Percentiles rank a stretch among this genome's conserved stretches.
Evolutionary conservation across 805 yeast species (phyloP).

Genomic region (Starmerella sp.): DNA sequence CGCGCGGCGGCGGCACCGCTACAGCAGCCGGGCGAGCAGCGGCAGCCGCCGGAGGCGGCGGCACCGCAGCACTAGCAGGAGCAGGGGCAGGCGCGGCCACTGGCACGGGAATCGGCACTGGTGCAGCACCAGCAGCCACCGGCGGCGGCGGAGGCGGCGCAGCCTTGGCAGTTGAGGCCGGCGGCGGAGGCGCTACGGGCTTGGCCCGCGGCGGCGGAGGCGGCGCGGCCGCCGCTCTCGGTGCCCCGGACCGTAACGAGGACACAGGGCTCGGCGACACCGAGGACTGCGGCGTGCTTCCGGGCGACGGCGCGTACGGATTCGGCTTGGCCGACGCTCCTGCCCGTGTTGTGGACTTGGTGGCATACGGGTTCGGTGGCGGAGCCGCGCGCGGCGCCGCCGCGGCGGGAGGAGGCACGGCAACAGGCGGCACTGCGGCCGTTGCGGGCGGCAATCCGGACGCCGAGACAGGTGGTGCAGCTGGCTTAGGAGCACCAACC

Average conservation of each 20-base stretch:
- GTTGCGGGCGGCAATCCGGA: slow-evolving; percentile 47
- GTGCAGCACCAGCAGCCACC: slow-evolving; percentile 19
- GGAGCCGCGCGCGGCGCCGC: slow-evolving; percentile 16
- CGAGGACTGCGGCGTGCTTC: slow-evolving; percentile 9
- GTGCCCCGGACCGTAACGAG: not conserved
- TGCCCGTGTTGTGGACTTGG: slow-evolving; percentile 25
- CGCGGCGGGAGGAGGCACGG: slow-evolving; percentile 9
- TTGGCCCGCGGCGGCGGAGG: slow-evolving; percentile 6
- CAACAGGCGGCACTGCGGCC: slow-evolving; percentile 34
- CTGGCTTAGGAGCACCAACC: not conserved
- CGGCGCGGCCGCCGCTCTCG: slow-evolving; percentile 4
- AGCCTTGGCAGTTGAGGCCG: slow-evolving; percentile 9
- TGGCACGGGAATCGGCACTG: slow-evolving; percentile 12
- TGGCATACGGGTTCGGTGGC: slow-evolving; percentile 30
- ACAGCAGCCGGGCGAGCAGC: slow-evolving; percentile 12
- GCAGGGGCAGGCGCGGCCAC: slow-evolving; percentile 22
- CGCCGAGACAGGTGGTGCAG: slow-evolving; percentile 40
- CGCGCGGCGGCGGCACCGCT: slow-evolving; percentile 25
- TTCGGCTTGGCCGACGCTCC: slow-evolving; percentile 12
- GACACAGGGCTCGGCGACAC: not conserved
- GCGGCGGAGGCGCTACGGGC: slow-evolving; percentile 3
- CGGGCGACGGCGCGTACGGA: slow-evolving; percentile 23
- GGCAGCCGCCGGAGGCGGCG: slow-evolving; percentile 6
- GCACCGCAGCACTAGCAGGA: slow-evolving; percentile 20
- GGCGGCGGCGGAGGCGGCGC: slow-evolving; percentile 16